phyloP scores from a whole-genome alignment of 169 alveolate species.

The Theileria annulata region DNA sequence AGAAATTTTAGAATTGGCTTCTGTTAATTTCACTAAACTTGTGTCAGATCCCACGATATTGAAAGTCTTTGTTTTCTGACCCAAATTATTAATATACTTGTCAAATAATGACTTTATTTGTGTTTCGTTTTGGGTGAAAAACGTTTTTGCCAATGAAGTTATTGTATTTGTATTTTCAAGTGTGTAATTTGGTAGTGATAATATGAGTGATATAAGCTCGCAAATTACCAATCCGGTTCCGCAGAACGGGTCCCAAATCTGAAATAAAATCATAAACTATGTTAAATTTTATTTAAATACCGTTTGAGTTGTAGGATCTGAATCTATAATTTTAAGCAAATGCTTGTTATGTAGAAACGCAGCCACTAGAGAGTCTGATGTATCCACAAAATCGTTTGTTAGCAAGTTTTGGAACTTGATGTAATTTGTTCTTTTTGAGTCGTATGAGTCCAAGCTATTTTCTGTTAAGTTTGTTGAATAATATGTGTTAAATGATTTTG shows the following conservation, averaged over 20 bases:
- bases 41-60: slow-evolving; percentile 59
- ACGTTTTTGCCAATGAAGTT: not conserved
- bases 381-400: slow-evolving; percentile 31
- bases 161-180: not conserved
- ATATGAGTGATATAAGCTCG: slow-evolving; percentile 40
- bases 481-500: not conserved
- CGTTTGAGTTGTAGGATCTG: not conserved
- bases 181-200: slow-evolving; percentile 56
- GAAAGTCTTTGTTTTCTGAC: not conserved
- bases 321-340: slow-evolving; percentile 22
- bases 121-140: not conserved
- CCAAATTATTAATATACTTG: not conserved
- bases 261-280: not conserved
- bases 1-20: slow-evolving; percentile 32
- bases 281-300: not conserved
- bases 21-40: slow-evolving; percentile 27
- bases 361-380: slow-evolving; percentile 54
- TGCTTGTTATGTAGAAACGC: slow-evolving; percentile 33
- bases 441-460: not conserved
- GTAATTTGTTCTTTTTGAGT: slow-evolving; percentile 20
- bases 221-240: slow-evolving; percentile 54
- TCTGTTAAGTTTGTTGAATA: not conserved
- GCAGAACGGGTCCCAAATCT: slow-evolving; percentile 70
- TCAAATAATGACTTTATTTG: slow-evolving; percentile 4
- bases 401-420: slow-evolving; percentile 32